Evolutionary conservation across 345 rosid species (phyloP), one percentile per base, ranked within the genome.

Genomic region (Triadica sebifera): DNA sequence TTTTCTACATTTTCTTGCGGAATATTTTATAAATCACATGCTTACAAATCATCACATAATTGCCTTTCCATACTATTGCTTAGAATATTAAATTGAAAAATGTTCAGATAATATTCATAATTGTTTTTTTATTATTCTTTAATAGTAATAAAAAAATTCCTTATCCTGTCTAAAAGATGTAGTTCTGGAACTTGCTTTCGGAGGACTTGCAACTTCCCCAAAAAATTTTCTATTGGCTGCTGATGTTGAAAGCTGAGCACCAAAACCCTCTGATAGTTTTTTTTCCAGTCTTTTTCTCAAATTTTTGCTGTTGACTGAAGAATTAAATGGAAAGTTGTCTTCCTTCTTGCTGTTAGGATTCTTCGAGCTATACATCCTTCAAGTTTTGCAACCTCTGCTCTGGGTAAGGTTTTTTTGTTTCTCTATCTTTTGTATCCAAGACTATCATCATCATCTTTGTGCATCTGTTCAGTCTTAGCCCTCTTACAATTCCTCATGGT

Each of bases 321-420:
- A 15, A 0, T 66, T 66, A 8, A 10, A 22, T 65, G 37, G 4
- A 9, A 25, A 20, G 12, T 34, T 39, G 13, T 57, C 46, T 22
- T 34, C 59, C 17, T 37, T 22, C 66, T 59, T 55, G 34, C 10
- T 59, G 4, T 19, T 43, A 43, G 15, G 62, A 52, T 63, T 46
- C 75, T 59, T 68, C 74, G 71, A 53, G 73, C 80, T 85, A 17
- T 66, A 65, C 85, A 83, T 85, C 67, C 91, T 86, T 75, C 88
- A 81, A 38, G 88, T 85, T 24, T 75, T 59, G 29, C 83, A 77
- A 67, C 87, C 84, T 45, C 37, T 73, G 43, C 74, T 61, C 49
- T 38, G 65, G 58, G 62, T 58, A 12, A 8, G 19, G 20, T 61
- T 53, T 15, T n/a, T 38, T 67, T 4, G 1, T 22, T 43, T 37